These are phyloP conservation scores for Arthroderma uncinatum DNA, from an alignment of 2,329 filamentous ascomycete species.

Conservation along the genomic window DNA sequence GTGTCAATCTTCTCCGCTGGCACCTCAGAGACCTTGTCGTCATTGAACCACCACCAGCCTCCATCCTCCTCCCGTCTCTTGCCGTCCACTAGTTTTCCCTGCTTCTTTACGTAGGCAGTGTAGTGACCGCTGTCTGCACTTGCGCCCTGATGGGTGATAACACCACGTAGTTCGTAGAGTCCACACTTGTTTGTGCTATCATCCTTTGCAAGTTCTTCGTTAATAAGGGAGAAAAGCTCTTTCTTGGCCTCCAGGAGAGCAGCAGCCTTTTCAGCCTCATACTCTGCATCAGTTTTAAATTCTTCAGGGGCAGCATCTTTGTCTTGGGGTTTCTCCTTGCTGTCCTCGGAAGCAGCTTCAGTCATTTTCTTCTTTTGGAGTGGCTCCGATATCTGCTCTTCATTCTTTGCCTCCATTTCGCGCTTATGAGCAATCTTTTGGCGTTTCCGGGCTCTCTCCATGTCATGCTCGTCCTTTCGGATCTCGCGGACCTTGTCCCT, in stretches of 20 bases:
- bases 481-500: constrained; percentile 93
- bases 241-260: constrained; percentile 72
- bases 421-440: constrained; percentile 60
- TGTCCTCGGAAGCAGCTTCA: constrained; percentile 39
- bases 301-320: constrained; percentile 62
- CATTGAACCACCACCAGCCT: constrained; percentile 99
- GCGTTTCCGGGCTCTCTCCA: constrained; percentile 81
- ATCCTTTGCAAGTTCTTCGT: constrained; percentile 62
- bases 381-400: constrained; percentile 26
- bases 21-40: constrained; percentile 92
- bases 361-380: constrained; percentile 40
- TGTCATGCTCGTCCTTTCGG: constrained; percentile 86
- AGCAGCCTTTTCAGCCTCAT: constrained; percentile 72
- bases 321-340: constrained; percentile 53
- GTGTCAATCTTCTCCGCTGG: constrained; percentile 81
- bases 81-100: constrained; percentile 50
- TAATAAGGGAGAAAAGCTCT: constrained; percentile 69
- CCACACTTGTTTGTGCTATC: constrained; percentile 84
- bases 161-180: constrained; percentile 83
- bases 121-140: constrained; percentile 97
- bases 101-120: constrained; percentile 95
- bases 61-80: constrained; percentile 73
- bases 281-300: constrained; percentile 88
- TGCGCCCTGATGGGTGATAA: constrained; percentile 92
- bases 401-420: constrained; percentile 40